Evolutionary conservation across 495 filamentous ascomycete genomes (phyloP), one percentile per base, ranked within the genome.

Genomic region (Aspergillus cavernicola): DNA sequence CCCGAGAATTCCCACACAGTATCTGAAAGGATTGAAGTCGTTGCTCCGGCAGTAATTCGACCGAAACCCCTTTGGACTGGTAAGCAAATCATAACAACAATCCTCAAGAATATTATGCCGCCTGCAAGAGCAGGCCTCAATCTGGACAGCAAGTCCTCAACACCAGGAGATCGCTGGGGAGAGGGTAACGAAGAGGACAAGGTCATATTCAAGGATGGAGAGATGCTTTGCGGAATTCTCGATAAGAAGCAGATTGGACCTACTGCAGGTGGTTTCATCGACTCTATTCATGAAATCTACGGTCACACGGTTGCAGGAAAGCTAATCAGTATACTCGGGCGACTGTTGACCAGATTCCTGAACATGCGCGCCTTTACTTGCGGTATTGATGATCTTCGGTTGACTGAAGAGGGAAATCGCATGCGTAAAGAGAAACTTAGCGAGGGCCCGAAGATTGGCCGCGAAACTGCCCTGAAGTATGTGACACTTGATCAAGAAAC

Each of bases 161-260:
- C 90, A 11, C 80, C 84, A 18, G 79, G 77, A n/a, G 83, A 86
- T 46, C 77, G 81, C 23, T 97, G 93, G 90, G 85, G 84, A 8
- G 74, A 84, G 56, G 84, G 85, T 48, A 77, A 73, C 37, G 79
- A 81, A 62, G 90, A 93, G 65, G 87, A 83, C 2, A 68, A 79
- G n/a, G 91, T 98, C 23, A 73, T 91, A 36, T 86, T 99, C 71
- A 81, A 87, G 50, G 84, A 91, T 53, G 93, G 93, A 28, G 89
- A 96, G 62, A 81, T 96, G 46, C 78, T 96, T 40, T 84, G 80
- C 40, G 95, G 95, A 57, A 92, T 99, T 60, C 80, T 99, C 23
- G 95, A 99, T 68, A 99, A 99, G 72, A 86, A 88, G 39, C 95
- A 97, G 56, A 83, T 99, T 44, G 95, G 95, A 49, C 89, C 95